These are phyloP conservation scores for Hyaloperonospora brassicae DNA, from an alignment of 352 stramenopile genomes.

Conservation along the genomic window DNA sequence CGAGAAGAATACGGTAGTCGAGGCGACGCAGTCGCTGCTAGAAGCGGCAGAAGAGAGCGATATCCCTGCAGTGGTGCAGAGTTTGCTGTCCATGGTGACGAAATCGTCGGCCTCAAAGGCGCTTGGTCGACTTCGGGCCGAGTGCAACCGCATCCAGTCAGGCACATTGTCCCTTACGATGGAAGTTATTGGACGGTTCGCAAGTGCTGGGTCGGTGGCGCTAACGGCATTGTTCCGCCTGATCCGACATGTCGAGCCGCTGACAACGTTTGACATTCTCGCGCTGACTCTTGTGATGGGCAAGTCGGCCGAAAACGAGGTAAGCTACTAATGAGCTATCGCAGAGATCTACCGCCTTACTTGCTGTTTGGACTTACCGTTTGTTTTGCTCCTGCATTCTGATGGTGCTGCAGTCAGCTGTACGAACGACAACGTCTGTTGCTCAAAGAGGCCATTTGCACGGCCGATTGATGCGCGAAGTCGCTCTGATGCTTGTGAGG, in stretches of 20 bases:
- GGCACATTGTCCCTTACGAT: conserved; percentile 49
- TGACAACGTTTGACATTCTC: conserved; percentile 56
- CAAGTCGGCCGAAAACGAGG: conserved; percentile 56
- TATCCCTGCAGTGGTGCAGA: conserved; percentile 68
- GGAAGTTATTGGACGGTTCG: conserved; percentile 59
- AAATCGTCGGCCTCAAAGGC: conserved; percentile 37
- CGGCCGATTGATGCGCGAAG: conserved; percentile 24
- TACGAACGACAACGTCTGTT: conserved; percentile 33
- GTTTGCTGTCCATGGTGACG: conserved; percentile 65
- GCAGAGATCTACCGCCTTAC: background rate
- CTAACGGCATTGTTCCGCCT: conserved; percentile 40
- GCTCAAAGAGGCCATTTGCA: conserved; percentile 35
- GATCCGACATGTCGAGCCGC: conserved; percentile 34
- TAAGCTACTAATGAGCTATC: conserved; percentile 6
- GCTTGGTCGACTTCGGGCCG: conserved; percentile 41
- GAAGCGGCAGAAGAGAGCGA: conserved; percentile 70
- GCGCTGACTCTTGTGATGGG: conserved; percentile 56
- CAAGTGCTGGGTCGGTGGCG: conserved; percentile 38
- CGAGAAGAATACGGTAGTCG: conserved; percentile 62
- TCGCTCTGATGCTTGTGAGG: conserved; percentile 24
- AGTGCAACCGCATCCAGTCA: conserved; percentile 52
- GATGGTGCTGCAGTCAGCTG: conserved; percentile 26
- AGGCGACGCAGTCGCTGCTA: conserved; percentile 59
- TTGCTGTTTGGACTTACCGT: background rate
- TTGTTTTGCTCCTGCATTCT: background rate